Evolutionary conservation across 345 rosid genomes (phyloP).

Genomic region (Hibiscus tridactylites): DNA sequence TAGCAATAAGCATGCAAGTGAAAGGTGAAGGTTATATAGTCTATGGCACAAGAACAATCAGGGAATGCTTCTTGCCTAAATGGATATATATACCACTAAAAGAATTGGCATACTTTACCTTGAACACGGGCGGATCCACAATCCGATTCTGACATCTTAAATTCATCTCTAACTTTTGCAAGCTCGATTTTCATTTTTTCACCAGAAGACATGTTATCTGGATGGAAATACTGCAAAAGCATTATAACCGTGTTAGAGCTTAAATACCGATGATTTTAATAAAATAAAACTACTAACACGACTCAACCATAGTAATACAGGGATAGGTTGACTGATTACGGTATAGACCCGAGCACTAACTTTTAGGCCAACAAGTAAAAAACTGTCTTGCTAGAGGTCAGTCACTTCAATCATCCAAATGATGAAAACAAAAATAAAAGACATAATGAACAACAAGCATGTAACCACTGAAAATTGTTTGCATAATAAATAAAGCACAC

Average conservation of each 20-base stretch:
- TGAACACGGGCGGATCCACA: conserved; percentile 95
- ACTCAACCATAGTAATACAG: background rate
- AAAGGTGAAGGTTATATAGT: background rate
- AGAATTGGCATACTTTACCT: conserved; percentile 36
- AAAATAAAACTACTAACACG: background rate
- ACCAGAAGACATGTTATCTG: conserved; percentile 84
- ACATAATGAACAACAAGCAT: background rate
- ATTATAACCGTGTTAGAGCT: background rate
- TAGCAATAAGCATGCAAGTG: background rate
- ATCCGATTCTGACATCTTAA: conserved; percentile 92
- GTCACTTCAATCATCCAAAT: background rate
- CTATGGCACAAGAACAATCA: background rate
- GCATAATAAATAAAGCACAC: background rate
- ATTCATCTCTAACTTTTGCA: conserved; percentile 74
- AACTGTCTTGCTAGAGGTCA: background rate
- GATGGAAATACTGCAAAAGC: conserved; percentile 74
- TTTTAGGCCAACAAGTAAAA: background rate
- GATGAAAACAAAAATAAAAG: background rate
- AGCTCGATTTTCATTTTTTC: conserved; percentile 83
- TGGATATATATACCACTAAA: background rate
- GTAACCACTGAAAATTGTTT: background rate
- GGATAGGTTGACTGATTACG: background rate
- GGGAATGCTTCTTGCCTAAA: background rate
- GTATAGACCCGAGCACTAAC: background rate
- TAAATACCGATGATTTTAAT: background rate